Evolutionary conservation across 345 rosid genomes (phyloP), one percentile per base, ranked within the genome.

Genomic region (Populus pruinosa): DNA sequence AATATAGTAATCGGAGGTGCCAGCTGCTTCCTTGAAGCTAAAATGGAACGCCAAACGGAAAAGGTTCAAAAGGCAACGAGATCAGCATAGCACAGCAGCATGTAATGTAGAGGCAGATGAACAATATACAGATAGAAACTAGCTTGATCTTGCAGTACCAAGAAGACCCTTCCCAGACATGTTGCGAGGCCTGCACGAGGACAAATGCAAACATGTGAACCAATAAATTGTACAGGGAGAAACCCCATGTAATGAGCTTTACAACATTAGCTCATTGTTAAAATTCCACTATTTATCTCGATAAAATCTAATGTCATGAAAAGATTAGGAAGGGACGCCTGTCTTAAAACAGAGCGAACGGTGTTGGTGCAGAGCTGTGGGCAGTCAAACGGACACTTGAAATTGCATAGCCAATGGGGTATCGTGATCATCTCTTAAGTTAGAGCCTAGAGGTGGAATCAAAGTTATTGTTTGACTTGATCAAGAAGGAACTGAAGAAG

Each of bases 121-220:
- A 85, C 97, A 93, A 86, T 93, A 95, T 18, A 81, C 79, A 50
- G 98, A 90, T 47, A 95, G 90, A 88, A 95, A 95, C 81, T 92
- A 89, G 89, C 97, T 96, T 80, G 99, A 96, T 87, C 98, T 90
- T 47, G 92, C 90, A 39, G 94, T 96, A 64, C 98, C 98, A 66
- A 92, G 79, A 80, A 96, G 91, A 79, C 97, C 87, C 83, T 93
- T 93, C 66, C 91, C 91, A 72, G 93, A 81, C 81, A 96, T 90
- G 10, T 87, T 78, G 82, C 64, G 80, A 35, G 94, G 97, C 87
- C 99, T 96, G 89, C 73, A 82, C 44, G 65, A 76, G 78, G 64
- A 67, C 56, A 77, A 77, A 78, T 20, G 70, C 41, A 63, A 76
- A 33, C 13, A 66, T 38, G 69, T 75, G 39, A 84, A 74, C 69